Base-by-base conservation (phyloP, 2,329 filamentous ascomycete species). In the Colletotrichum phormii region DNA sequence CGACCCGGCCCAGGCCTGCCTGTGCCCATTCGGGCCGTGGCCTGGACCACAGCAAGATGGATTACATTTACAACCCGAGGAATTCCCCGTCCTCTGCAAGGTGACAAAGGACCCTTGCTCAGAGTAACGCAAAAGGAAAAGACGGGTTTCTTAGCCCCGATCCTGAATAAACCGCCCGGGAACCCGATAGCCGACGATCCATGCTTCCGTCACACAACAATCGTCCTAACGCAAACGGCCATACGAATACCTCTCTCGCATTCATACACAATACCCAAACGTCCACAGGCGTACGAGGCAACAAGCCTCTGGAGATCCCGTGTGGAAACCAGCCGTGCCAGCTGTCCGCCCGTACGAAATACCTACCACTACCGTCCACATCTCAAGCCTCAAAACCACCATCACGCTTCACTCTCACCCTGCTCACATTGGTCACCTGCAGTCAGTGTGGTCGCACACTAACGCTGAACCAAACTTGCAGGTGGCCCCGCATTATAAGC, bases 11-110 rank as follows among this genome's bases (percentile, higher is more conserved):
- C 29, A 24, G 53, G 4, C 11, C 26, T n/a, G 8, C 37, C 37
- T 42, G 15, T 42, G 31, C 26, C n/a, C 15, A 8, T 49, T 64
- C 62, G 62, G 51, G 24, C 51, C 62, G 62, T 22, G 62, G 62
- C n/a, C 62, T 55, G 33, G 31, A 6, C 15, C 62, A 42, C 8
- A 37, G 51, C 31, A 15, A 42, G 9, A 31, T 55, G 22, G 5
- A 15, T 1, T 15, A 55, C 53, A 29, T 15, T 29, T 5, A 22
- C 5, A 55, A 18, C 18, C 42, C 42, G 42, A 49, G 42, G 42
- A 49, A 49, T 49, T 18, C 22, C 8, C 18, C 42, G 42, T 9
- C 42, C 18, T 49, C 42, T 49, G 18, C 15, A 18, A 49, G 42
- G 42, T n/a, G 18, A n/a, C 15, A 8, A 49, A 22, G 4, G 8